Evolutionary conservation across 2,329 filamentous ascomycete species (phyloP).

Genomic region (Cordyceps farinosa): DNA sequence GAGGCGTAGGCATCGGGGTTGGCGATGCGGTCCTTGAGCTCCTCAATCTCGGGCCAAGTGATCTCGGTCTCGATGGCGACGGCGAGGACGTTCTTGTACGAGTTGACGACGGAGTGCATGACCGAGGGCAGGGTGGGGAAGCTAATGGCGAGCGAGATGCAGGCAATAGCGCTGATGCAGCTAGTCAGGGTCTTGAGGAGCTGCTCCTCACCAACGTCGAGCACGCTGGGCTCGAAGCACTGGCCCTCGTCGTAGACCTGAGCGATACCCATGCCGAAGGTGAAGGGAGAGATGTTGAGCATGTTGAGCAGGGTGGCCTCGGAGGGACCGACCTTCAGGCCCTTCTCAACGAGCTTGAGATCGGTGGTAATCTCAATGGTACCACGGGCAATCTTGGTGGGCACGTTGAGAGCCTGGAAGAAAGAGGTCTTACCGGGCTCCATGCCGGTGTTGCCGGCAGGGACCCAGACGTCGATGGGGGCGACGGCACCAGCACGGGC

Average conservation of each 20-base stretch:
- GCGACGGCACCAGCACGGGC: slow-evolving; percentile 97
- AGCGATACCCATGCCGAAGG: slow-evolving; percentile 93
- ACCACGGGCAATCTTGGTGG: slow-evolving; percentile 99
- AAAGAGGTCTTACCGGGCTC: slow-evolving; percentile 99
- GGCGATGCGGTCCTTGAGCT: slow-evolving; percentile 99
- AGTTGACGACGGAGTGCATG: slow-evolving; percentile 94
- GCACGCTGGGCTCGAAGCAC: slow-evolving; percentile 77
- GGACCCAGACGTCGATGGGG: slow-evolving; percentile 88
- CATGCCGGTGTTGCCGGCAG: slow-evolving; percentile 99
- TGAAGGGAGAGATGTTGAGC: slow-evolving; percentile 99
- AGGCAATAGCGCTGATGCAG: slow-evolving; percentile 82
- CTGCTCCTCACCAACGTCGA: slow-evolving; percentile 94
- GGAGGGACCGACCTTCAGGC: slow-evolving; percentile 93
- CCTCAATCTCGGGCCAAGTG: slow-evolving; percentile 91
- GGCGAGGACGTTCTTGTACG: slow-evolving; percentile 94
- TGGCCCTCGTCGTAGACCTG: slow-evolving; percentile 99
- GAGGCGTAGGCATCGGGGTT: slow-evolving; percentile 96
- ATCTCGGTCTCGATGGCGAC: slow-evolving; percentile 87
- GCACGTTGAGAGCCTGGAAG: slow-evolving; percentile 99
- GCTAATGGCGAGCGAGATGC: slow-evolving; percentile 86
- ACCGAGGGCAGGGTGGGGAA: slow-evolving; percentile 96
- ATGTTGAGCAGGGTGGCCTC: slow-evolving; percentile 99
- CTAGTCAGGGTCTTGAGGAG: slow-evolving; percentile 77
- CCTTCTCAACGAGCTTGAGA: slow-evolving; percentile 94
- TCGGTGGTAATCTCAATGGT: slow-evolving; percentile 99